Conservation (phyloP, 2,329 filamentous ascomycete genomes). For the Fusarium sp. region DNA sequence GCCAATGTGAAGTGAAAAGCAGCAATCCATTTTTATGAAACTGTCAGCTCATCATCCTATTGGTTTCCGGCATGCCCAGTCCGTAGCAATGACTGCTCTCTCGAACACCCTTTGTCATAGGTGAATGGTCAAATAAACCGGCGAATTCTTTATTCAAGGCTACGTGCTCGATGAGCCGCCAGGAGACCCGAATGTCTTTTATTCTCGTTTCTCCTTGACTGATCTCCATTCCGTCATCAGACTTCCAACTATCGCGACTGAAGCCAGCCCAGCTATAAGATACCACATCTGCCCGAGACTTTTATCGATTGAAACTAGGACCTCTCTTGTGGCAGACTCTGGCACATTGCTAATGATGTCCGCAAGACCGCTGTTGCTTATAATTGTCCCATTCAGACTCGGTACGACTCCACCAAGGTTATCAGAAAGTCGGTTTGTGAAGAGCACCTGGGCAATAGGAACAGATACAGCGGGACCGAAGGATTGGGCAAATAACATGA, state of each 20-base stretch:
- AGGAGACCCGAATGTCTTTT: no score
- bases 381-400: not conserved
- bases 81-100: no score
- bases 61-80: no score
- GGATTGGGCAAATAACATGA: slow-evolving; percentile 31
- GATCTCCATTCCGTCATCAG: slow-evolving; percentile 20
- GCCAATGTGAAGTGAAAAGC: rapidly evolving
- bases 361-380: not conserved
- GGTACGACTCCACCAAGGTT: slow-evolving; percentile 7
- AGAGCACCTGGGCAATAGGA: slow-evolving; percentile 26
- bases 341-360: not conserved
- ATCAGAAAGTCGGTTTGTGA: slow-evolving; percentile 16
- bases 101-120: no score
- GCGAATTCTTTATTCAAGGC: no score
- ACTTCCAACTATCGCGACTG: slow-evolving; percentile 7
- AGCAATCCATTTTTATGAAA: rapidly evolving
- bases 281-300: slow-evolving; percentile 20
- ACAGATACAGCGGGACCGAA: slow-evolving; percentile 30
- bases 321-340: rapidly evolving
- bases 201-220: slow-evolving; percentile 2
- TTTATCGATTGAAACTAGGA: not conserved
- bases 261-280: slow-evolving; percentile 13
- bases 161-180: no score
- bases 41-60: not conserved
- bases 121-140: no score